Evolutionary conservation across 73 alveolate species (phyloP).

Genomic region (Paramecium sonneborni): DNA sequence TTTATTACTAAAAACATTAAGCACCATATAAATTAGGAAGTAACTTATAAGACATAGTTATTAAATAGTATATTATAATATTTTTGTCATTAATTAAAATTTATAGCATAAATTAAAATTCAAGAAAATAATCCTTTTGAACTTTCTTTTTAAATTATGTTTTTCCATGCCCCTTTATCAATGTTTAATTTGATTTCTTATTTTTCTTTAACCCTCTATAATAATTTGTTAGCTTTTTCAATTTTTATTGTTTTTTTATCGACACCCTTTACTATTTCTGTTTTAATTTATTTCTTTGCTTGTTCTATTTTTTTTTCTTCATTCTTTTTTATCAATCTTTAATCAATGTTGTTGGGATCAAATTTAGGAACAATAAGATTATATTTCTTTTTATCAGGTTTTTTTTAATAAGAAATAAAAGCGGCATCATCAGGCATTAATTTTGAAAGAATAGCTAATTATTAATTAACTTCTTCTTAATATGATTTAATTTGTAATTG

Average conservation of each 20-base stretch:
- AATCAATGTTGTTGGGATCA: conserved; percentile 34
- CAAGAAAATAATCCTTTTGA: conserved; percentile 35
- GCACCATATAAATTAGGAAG: too few relatives aligned
- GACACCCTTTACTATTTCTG: conserved; percentile 1
- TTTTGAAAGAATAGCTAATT: not conserved
- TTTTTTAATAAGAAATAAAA: conserved; percentile 14
- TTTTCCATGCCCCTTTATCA: conserved; percentile 42
- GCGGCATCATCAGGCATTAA: conserved; percentile 50
- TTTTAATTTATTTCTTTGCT: not conserved
- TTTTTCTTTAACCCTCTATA: not conserved
- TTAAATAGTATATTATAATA: too few relatives aligned
- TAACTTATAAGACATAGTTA: too few relatives aligned
- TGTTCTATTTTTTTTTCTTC: not conserved
- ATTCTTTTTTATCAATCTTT: conserved; percentile 24
- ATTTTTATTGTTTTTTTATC: not conserved
- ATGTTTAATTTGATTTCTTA: not conserved
- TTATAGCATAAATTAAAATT: not conserved
- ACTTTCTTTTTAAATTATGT: not conserved
- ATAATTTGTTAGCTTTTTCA: not conserved
- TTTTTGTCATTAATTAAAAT: too few relatives aligned
- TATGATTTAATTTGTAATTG: not conserved
- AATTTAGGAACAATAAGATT: conserved; percentile 23
- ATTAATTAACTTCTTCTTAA: conserved; percentile 9
- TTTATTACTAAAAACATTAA: too few relatives aligned
- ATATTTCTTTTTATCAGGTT: conserved; percentile 47